Conservation (phyloP, 495 filamentous ascomycete species). For the Chaetomium fimeti region DNA sequence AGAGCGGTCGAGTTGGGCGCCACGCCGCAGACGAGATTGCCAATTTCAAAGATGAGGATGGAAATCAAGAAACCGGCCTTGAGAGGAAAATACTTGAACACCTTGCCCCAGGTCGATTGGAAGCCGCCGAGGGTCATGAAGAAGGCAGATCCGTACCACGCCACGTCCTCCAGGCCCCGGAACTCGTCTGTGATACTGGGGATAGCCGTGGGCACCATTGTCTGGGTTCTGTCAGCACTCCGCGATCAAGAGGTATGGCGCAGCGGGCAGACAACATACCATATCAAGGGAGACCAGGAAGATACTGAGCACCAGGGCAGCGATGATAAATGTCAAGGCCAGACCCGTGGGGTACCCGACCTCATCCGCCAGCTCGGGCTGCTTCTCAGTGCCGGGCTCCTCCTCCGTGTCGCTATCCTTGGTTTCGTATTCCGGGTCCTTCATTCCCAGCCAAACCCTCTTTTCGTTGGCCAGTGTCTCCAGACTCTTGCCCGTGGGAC, state of each 20-base stretch:
- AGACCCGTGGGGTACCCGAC: slow-evolving; percentile 39
- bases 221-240: slow-evolving; percentile 18
- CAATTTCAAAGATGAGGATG: slow-evolving; percentile 53
- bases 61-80: slow-evolving; percentile 46
- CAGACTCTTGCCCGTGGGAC: too few species aligned
- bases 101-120: slow-evolving; percentile 42
- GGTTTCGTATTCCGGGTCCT: too few species aligned
- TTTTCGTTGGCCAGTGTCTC: too few species aligned
- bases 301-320: slow-evolving; percentile 49
- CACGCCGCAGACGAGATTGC: slow-evolving; percentile 55
- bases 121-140: slow-evolving; percentile 40
- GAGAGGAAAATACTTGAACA: slow-evolving; percentile 44
- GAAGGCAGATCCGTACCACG: slow-evolving; percentile 53
- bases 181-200: slow-evolving; percentile 48
- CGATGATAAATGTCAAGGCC: slow-evolving; percentile 41
- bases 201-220: slow-evolving; percentile 52
- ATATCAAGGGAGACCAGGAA: slow-evolving; percentile 55
- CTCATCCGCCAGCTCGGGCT: background rate
- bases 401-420: slow-evolving; percentile 50
- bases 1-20: slow-evolving; percentile 55
- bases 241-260: background rate
- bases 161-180: slow-evolving; percentile 46
- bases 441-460: too few species aligned
- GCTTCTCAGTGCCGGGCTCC: too few species aligned
- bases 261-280: slow-evolving; percentile 32